Conservation (phyloP, 306 rosid species). For the Citrullus mucosospermus region DNA sequence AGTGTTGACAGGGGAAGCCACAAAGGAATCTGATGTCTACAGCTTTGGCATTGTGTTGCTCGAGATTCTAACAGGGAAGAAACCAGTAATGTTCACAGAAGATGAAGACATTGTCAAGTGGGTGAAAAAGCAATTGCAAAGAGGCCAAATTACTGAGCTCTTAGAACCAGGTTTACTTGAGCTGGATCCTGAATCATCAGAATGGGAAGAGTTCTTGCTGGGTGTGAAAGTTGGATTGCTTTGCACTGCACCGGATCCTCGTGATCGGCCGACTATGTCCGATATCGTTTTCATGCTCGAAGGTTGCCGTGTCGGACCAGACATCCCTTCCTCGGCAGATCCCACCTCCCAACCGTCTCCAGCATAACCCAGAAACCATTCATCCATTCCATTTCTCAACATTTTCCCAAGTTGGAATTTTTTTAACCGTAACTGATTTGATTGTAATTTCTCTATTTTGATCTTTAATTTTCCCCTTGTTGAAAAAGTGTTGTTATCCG, state of each 20-base stretch:
- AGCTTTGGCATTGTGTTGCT: constrained; percentile 80
- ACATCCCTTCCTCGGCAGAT: constrained; percentile 78
- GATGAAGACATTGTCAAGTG: constrained; percentile 95
- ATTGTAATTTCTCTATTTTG: neutral
- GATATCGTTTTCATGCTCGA: constrained; percentile 99
- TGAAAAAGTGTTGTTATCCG: neutral
- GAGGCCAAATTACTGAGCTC: constrained; percentile 76
- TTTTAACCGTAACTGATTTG: neutral
- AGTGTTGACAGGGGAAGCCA: constrained; percentile 55
- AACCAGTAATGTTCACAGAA: constrained; percentile 81
- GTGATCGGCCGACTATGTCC: constrained; percentile 85
- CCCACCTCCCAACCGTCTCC: constrained; percentile 83
- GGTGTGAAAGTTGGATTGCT: constrained; percentile 91
- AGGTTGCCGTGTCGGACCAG: constrained; percentile 91
- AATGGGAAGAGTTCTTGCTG: constrained; percentile 89
- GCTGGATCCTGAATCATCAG: constrained; percentile 89
- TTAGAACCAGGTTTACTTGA: constrained; percentile 87
- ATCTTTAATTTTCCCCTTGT: neutral
- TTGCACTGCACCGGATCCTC: constrained; percentile 86
- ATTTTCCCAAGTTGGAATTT: neutral
- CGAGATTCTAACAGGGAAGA: constrained; percentile 75
- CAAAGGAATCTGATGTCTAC: constrained; percentile 82
- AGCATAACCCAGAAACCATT: constrained; percentile 17
- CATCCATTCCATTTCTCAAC: neutral
- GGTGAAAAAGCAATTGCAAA: constrained; percentile 84